Base-by-base conservation (phyloP, 2,329 filamentous ascomycete species). In the Aspergillus tamarii region DNA sequence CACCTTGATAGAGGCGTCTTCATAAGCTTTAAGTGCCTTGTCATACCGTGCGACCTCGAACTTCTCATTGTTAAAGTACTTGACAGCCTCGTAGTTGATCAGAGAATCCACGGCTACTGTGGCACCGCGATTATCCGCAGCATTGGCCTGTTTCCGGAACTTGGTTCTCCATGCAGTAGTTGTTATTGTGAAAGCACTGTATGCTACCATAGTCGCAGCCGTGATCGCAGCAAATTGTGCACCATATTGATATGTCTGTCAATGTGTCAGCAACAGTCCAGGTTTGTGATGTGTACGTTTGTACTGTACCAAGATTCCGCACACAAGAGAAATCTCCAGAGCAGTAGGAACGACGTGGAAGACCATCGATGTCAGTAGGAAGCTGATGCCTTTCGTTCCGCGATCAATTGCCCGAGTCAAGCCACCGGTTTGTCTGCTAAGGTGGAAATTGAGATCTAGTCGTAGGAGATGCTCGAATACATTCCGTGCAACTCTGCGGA, bases 51-150 rank as follows among this genome's bases (percentile, higher is more conserved):
- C 86, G 50, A 97, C 92, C 81, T 99, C 95, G 69, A 93, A 98
- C 69, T 91, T 92, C 75, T 99, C 96, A 74, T 99, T 99, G 83
- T 99, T 99, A 82, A 98, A 99, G 82, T 98, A 97, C 80, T 99
- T 99, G 75, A 99, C 95, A 16, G 96, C 94, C 79, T 99, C 95
- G 74, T 97, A 99, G 81, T 99, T 99, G 83, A 99, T 97, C 57
- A 99, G 83, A 0, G 94, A 97, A 80, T 99, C 95, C 1, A 98
- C 94, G 0, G 94, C 94, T 9, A 98, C 93, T 0, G 94, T 98
- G 1, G 94, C 96, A 0, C 93, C 95, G 75, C 89, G 92, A 79
- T 98, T 99, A 72, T 99, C 96, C 0, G 95, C 96, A 7, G 93
- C 93, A 76, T 99, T 99, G 45, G 95, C 93, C 78, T 96, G 92